Base-by-base conservation (phyloP, 73 alveolate species). In the Symbiodinium natans region DNA sequence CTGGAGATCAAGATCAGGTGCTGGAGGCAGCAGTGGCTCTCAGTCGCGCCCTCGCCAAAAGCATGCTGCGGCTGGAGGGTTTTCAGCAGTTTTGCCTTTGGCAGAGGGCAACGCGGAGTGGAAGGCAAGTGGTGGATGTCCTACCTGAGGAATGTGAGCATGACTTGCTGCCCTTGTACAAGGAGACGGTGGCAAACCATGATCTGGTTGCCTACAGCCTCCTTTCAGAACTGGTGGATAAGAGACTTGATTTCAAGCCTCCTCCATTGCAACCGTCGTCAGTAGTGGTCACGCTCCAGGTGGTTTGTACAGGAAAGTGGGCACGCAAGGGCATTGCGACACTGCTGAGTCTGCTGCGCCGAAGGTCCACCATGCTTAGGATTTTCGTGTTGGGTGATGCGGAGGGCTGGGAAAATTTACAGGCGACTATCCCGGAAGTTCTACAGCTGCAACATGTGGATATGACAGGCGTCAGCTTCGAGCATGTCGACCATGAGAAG, bases 61-160 rank as follows among this genome's bases (percentile, higher is more conserved):
- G 83, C 56, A 86, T 86, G 83, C 56, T 48, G 40, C 93, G 93
- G 3, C 63, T 86, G 23, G 93, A 86, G n/a, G 48, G 93, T 21
- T 52, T 86, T 40, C 93, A 86, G 54, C 93, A 86, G 82, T 86
- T 86, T 31, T 86, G 93, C 93, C 27, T 86, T 48, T 86, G 93
- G 93, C 82, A 86, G 54, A 2, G 31, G 39, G 93, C 93, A 31
- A 52, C 93, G 13, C 54, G 41, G 8, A 52, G 41, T 48, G 93
- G 93, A 31, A 86, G 56, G 41, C 63, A 48, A 82, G 93, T 86
- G n/a, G 17, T 74, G 40, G 82, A 86, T 48, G 93, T 86, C 31
- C 23, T 34, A 3, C 83, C 83, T 10, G 93, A 52, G 27, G 39
- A 33, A 7, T 86, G 93, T 46, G 93, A 86, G 40, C 40, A 34